Base-by-base conservation (phyloP, 179 eudicot genomes). In the Pouteria campechiana region DNA sequence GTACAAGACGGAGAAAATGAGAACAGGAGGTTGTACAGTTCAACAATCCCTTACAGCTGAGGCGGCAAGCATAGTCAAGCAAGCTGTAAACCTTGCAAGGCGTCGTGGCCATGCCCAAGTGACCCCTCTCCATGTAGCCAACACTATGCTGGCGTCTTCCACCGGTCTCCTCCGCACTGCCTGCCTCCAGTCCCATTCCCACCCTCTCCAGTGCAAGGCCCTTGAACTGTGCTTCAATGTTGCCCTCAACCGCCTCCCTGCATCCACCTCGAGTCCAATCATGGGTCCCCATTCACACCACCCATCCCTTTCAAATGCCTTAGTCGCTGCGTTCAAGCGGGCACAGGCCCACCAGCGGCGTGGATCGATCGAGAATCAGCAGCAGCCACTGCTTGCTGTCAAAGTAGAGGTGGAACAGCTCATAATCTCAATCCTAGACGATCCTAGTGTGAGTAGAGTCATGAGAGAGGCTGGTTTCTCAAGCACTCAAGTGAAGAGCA, bases 301-400 rank as follows among this genome's bases (percentile, higher is more conserved):
- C 17, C 88, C 93, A 4, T 41, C 88, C 45, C 60, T 79, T 21
- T 73, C 93, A 29, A 83, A 83, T 17, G 93, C 93, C 28, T 65
- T 82, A 2, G 69, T 78, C 0, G 93, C 93, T 1, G 82, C 83
- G 58, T 81, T 81, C 66, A 81, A 78, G 65, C 54, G 93, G 6
- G 93, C 86, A n/a, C 93, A 81, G 25, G 86, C 93, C 20, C 93
- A 81, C 54, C 93, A 81, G 14, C 73, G 86, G 10, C 74, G 93
- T 1, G 87, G 88, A 15, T 68, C 81, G 3, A 55, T 76, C 3
- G 79, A 78, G 41, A 73, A 57, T 63, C 93, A 79, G 44, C 83
- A 75, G 15, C 93, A 75, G 17, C 84, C 79, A 1, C 48, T 79
- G 23, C 18, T 79, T 23, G 80, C 75, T 18, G 64, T 76, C 5